Conservation (phyloP, 202 grass and related monocot genomes). For the Thinopyrum obtusiflorum region DNA sequence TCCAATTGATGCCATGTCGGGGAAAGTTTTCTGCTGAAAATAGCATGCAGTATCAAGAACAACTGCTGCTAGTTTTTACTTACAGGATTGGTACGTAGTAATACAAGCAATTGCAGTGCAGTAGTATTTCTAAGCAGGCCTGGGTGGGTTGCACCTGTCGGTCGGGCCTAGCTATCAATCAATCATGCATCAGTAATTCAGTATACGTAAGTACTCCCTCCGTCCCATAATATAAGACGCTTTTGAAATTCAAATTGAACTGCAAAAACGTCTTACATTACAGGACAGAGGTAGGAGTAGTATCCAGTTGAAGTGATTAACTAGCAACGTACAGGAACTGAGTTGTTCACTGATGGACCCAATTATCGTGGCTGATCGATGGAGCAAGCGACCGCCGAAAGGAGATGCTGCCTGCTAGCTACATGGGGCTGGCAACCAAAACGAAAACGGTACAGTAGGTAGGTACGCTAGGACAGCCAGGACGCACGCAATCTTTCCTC, state of each 20-base stretch:
- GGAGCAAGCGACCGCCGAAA: neutral
- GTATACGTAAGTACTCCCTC: too few species aligned
- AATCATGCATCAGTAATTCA: too few species aligned
- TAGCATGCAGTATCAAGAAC: neutral
- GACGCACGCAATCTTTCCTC: neutral
- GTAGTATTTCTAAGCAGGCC: neutral
- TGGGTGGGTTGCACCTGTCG: neutral
- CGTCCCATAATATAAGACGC: too few species aligned
- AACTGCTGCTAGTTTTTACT: neutral
- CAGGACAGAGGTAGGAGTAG: too few species aligned
- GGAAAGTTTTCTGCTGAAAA: neutral
- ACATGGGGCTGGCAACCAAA: neutral
- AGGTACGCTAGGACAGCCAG: neutral
- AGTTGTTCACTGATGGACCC: neutral
- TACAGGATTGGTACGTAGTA: neutral
- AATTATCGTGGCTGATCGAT: neutral
- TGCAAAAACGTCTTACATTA: too few species aligned
- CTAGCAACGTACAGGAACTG: too few species aligned
- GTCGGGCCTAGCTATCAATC: neutral
- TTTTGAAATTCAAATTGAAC: too few species aligned
- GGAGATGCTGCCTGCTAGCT: neutral
- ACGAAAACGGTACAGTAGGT: neutral
- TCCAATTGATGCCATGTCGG: conserved; percentile 37
- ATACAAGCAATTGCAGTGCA: neutral
- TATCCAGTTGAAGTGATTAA: too few species aligned